Percentiles rank a stretch among this genome's conserved stretches.
These are phyloP conservation scores for Blastomyces emzantsi DNA, from an alignment of 2,329 filamentous ascomycete genomes.

Conservation along the genomic window DNA sequence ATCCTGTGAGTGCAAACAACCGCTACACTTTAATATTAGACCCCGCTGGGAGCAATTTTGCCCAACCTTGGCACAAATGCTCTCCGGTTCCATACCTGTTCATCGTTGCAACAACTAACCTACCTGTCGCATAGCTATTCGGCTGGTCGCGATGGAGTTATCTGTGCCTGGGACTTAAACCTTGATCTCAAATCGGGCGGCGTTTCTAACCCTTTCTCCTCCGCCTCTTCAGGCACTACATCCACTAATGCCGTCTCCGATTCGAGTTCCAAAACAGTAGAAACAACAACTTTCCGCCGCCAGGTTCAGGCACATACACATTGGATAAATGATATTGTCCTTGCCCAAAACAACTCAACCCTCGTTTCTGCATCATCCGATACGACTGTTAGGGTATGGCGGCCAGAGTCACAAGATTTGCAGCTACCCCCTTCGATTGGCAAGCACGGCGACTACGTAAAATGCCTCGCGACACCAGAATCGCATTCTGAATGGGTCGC, in stretches of 20 bases:
- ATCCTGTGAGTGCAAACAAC: slow-evolving; percentile 60
- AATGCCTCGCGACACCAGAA: slow-evolving; percentile 75
- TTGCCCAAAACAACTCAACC: slow-evolving; percentile 67
- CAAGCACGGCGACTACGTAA: slow-evolving; percentile 92
- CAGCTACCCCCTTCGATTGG: slow-evolving; percentile 68
- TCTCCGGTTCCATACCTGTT: too few relatives aligned
- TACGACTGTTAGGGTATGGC: slow-evolving; percentile 86
- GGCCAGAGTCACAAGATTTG: slow-evolving; percentile 56
- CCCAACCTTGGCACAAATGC: neutral
- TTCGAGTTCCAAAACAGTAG: slow-evolving; percentile 19
- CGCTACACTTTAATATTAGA: neutral
- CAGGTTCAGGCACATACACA: slow-evolving; percentile 79
- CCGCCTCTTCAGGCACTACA: slow-evolving; percentile 23
- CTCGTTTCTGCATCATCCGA: slow-evolving; percentile 90
- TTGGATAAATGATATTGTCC: slow-evolving; percentile 88
- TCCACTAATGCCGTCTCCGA: slow-evolving; percentile 18
- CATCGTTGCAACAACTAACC: neutral
- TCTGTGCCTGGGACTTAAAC: slow-evolving; percentile 91
- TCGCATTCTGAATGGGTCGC: slow-evolving; percentile 73
- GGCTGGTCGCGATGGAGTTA: slow-evolving; percentile 85
- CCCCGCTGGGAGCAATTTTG: neutral
- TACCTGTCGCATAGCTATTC: slow-evolving; percentile 60
- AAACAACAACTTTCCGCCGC: slow-evolving; percentile 47
- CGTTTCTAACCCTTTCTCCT: slow-evolving; percentile 25
- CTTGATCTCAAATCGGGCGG: slow-evolving; percentile 48